A percentile compares a stretch with the other conserved stretches of the same genome.
Evolutionary conservation across 2,329 filamentous ascomycete species (phyloP).

Genomic region (Calycina herbarum): DNA sequence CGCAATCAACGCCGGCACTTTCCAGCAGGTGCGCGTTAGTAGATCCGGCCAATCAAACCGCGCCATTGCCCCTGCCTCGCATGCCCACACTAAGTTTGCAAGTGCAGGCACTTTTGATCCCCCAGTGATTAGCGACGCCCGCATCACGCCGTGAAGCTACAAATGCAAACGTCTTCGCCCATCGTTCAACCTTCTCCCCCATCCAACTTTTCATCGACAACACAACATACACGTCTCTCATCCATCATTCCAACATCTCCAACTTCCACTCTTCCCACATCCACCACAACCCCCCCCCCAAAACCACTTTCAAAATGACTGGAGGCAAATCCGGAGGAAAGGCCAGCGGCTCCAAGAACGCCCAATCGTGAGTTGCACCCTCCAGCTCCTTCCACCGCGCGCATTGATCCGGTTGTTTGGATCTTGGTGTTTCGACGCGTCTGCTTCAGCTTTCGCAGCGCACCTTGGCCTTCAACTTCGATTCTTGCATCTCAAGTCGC

Average conservation of each 20-base stretch:
- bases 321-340: slow-evolving; percentile 99
- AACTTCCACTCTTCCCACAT: slow-evolving; percentile 24
- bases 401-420: background rate
- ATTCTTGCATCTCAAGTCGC: background rate
- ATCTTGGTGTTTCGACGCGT: slow-evolving; percentile 43
- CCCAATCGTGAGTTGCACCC: slow-evolving; percentile 84
- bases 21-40: background rate
- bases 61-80: background rate
- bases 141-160: slow-evolving; percentile 20
- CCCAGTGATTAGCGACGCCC: slow-evolving; percentile 21
- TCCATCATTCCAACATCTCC: slow-evolving; percentile 11
- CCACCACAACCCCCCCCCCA: slow-evolving; percentile 38
- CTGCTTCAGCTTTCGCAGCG: slow-evolving; percentile 24
- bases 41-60: slow-evolving; percentile 16
- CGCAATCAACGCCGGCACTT: background rate
- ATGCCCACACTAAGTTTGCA: background rate
- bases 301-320: slow-evolving; percentile 82
- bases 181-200: slow-evolving; percentile 14
- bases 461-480: slow-evolving; percentile 21
- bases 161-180: slow-evolving; percentile 18
- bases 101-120: background rate
- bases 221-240: slow-evolving; percentile 18
- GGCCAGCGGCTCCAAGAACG: slow-evolving; percentile 98
- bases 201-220: slow-evolving; percentile 29
- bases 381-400: slow-evolving; percentile 1